Evolutionary conservation across 2,329 filamentous ascomycete genomes (phyloP).

Genomic region (Botrytis byssoidea): DNA sequence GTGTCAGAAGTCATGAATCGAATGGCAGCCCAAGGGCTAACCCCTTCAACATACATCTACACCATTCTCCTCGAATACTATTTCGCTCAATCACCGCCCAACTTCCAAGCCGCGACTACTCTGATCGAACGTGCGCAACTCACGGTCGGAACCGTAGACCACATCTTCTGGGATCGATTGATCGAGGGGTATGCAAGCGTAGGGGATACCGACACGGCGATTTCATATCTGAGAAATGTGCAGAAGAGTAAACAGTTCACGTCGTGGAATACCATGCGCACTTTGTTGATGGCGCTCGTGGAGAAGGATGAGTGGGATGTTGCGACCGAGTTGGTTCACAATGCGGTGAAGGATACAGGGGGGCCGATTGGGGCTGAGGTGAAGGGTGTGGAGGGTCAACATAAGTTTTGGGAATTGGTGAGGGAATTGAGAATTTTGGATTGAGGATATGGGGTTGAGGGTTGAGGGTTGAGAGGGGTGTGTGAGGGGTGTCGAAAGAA

Average conservation of each 20-base stretch:
- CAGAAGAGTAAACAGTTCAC: slow-evolving; percentile 23
- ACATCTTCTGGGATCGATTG: slow-evolving; percentile 66
- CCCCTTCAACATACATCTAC: slow-evolving; percentile 64
- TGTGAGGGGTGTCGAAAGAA: background rate
- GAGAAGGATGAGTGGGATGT: slow-evolving; percentile 36
- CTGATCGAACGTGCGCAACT: slow-evolving; percentile 53
- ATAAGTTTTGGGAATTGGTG: slow-evolving; percentile 37
- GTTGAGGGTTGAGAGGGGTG: background rate
- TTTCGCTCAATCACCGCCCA: slow-evolving; percentile 57
- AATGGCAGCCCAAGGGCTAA: slow-evolving; percentile 55
- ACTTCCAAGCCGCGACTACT: slow-evolving; percentile 57
- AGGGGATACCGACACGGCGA: slow-evolving; percentile 51
- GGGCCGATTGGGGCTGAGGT: slow-evolving; percentile 27
- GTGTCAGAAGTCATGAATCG: slow-evolving; percentile 61
- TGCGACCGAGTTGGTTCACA: slow-evolving; percentile 36
- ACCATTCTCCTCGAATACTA: slow-evolving; percentile 71
- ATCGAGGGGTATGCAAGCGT: slow-evolving; percentile 63
- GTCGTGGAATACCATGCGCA: slow-evolving; percentile 35
- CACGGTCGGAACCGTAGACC: slow-evolving; percentile 45
- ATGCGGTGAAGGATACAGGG: slow-evolving; percentile 32
- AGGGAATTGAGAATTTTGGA: slow-evolving; percentile 30
- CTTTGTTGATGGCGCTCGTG: slow-evolving; percentile 35
- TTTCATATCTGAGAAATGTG: slow-evolving; percentile 47
- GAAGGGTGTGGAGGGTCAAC: slow-evolving; percentile 33
- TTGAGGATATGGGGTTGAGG: slow-evolving; percentile 13